A percentile compares a stretch with the other conserved stretches of the same genome.
Conservation (phyloP, 495 filamentous ascomycete genomes). For the Parachaetomium inaequale region DNA sequence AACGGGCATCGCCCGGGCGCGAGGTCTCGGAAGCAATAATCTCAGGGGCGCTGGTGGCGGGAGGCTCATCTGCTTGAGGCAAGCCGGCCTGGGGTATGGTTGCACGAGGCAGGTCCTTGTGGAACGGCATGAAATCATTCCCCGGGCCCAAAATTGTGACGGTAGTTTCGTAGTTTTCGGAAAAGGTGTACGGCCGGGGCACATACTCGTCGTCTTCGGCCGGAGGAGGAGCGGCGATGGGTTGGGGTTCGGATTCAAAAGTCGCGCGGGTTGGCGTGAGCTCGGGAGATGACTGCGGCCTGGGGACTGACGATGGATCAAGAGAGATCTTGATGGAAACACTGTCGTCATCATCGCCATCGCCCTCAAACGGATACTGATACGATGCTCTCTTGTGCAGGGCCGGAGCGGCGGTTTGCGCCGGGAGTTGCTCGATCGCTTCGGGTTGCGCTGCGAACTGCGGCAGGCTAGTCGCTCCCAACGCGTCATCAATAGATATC, state of each 20-base stretch:
- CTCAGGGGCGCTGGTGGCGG: conserved; percentile 13
- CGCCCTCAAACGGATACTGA: conserved; percentile 38
- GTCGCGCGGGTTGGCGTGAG: conserved; percentile 32
- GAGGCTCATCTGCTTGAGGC: conserved; percentile 25
- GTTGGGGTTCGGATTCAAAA: conserved; percentile 19
- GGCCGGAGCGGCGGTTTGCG: conserved; percentile 10
- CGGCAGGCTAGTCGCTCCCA: not conserved
- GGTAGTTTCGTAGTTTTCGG: conserved; percentile 39
- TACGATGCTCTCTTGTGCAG: conserved; percentile 37
- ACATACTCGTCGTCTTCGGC: conserved; percentile 38
- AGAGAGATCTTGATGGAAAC: conserved; percentile 42
- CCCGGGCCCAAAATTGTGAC: conserved; percentile 45
- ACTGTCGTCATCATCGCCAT: conserved; percentile 37
- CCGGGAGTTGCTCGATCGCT: not conserved
- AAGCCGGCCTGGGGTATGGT: conserved; percentile 23
- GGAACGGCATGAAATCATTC: conserved; percentile 36
- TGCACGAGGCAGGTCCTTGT: conserved; percentile 30
- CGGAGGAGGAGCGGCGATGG: conserved; percentile 13
- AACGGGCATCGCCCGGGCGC: not conserved
- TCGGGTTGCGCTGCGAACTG: conserved; percentile 23
- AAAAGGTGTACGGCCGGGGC: conserved; percentile 35
- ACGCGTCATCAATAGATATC: conserved; percentile 1
- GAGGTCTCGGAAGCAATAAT: conserved; percentile 15
- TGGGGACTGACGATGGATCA: conserved; percentile 32
- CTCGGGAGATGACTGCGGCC: conserved; percentile 24